These are phyloP conservation scores for Sindora glabra DNA, from an alignment of 306 rosid species.

Conservation along the genomic window DNA sequence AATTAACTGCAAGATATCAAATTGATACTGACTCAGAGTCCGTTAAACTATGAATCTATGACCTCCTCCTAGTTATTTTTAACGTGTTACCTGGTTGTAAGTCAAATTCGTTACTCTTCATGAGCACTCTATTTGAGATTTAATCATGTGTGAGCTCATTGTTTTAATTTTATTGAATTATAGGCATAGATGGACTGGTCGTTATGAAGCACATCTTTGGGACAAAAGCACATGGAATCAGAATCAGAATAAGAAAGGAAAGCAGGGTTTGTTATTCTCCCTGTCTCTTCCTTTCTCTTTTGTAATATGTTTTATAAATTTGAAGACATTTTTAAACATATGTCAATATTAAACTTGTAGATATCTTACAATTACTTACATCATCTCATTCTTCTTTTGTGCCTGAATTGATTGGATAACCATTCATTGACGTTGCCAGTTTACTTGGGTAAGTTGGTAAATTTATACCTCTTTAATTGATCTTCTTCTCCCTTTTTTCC, in stretches of 20 bases:
- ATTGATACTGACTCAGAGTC: neutral
- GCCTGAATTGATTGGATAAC: slow-evolving; percentile 32
- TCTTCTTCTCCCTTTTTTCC: neutral
- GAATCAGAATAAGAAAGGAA: slow-evolving; percentile 98
- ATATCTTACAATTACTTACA: slow-evolving; percentile 25
- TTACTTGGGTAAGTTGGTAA: slow-evolving; percentile 76
- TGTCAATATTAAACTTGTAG: neutral
- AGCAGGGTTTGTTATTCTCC: slow-evolving; percentile 56
- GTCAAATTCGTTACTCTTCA: too few relatives aligned
- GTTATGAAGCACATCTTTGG: slow-evolving; percentile 99
- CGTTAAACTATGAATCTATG: neutral
- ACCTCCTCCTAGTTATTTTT: too few relatives aligned
- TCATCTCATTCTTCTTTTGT: slow-evolving; percentile 15
- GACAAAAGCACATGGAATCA: slow-evolving; percentile 99
- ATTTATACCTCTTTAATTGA: neutral
- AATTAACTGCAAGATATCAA: neutral
- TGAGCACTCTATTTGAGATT: neutral
- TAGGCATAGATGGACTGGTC: slow-evolving; percentile 99
- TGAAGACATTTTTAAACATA: neutral
- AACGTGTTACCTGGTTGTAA: neutral
- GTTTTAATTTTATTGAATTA: slow-evolving; percentile 13
- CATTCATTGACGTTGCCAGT: slow-evolving; percentile 47
- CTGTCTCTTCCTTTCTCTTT: neutral
- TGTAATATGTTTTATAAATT: too few relatives aligned
- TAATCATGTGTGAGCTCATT: neutral